These are phyloP conservation scores for Przewalskia tangutica DNA, from an alignment of 257 asterid genomes.

Conservation along the genomic window DNA sequence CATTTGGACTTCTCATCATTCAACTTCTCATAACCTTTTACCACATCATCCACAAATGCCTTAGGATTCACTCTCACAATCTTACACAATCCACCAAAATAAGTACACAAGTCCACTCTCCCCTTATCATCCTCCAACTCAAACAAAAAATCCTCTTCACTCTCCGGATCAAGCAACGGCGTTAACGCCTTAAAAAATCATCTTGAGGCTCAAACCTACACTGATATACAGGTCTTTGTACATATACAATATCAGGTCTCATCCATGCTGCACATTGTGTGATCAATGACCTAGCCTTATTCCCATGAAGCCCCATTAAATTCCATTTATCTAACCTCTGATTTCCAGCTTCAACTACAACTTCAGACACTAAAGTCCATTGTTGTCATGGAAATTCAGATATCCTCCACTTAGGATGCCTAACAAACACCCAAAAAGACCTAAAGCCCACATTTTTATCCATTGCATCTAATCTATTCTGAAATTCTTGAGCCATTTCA, in stretches of 20 bases:
- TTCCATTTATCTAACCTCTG: slow-evolving; percentile 93
- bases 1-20: slow-evolving; percentile 63
- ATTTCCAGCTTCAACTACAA: slow-evolving; percentile 69
- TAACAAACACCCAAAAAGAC: slow-evolving; percentile 84
- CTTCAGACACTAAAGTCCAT: slow-evolving; percentile 90
- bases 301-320: slow-evolving; percentile 91
- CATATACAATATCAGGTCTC: slow-evolving; percentile 90
- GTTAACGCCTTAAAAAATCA: slow-evolving; percentile 46
- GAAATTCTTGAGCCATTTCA: slow-evolving; percentile 69
- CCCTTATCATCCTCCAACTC: slow-evolving; percentile 73
- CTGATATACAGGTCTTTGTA: slow-evolving; percentile 81
- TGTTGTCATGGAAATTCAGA: slow-evolving; percentile 87
- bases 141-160: slow-evolving; percentile 56
- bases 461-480: slow-evolving; percentile 51
- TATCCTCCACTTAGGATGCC: slow-evolving; percentile 91
- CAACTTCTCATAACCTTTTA: slow-evolving; percentile 59
- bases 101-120: slow-evolving; percentile 60
- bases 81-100: slow-evolving; percentile 83
- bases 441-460: slow-evolving; percentile 34
- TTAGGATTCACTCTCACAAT: slow-evolving; percentile 67
- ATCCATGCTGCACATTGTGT: slow-evolving; percentile 96
- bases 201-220: slow-evolving; percentile 90
- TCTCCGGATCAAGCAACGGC: slow-evolving; percentile 76
- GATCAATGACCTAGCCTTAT: slow-evolving; percentile 49
- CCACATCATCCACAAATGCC: slow-evolving; percentile 94